These are phyloP conservation scores for Boletus reticuloceps DNA, from an alignment of 768 basidiomycete genomes.

Conservation along the genomic window DNA sequence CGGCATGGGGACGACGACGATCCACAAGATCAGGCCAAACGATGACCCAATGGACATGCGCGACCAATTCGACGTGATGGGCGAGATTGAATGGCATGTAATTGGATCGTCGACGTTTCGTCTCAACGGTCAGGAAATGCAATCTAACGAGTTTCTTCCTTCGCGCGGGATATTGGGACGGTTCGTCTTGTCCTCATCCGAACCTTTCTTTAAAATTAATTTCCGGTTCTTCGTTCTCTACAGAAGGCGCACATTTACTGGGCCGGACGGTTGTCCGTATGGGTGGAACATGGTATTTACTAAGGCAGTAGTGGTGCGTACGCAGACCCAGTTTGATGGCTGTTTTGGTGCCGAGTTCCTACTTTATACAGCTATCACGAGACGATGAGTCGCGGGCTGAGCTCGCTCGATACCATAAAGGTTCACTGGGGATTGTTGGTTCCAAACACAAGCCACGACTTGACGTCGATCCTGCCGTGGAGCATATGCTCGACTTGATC, in stretches of 20 bases:
- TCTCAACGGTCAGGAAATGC: slow-evolving; percentile 25
- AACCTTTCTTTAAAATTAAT: too few species aligned
- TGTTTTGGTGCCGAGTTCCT: neutral
- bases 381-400: slow-evolving; percentile 12
- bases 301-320: slow-evolving; percentile 14
- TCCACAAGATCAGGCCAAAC: slow-evolving; percentile 26
- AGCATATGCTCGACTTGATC: slow-evolving; percentile 27
- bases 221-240: neutral
- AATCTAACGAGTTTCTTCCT: slow-evolving; percentile 25
- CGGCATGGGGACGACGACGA: slow-evolving; percentile 18
- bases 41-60: slow-evolving; percentile 20
- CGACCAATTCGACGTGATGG: slow-evolving; percentile 32
- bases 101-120: slow-evolving; percentile 30
- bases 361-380: slow-evolving; percentile 15
- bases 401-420: slow-evolving; percentile 20
- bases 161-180: slow-evolving; percentile 18
- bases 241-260: slow-evolving; percentile 32
- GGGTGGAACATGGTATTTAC: slow-evolving; percentile 29
- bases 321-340: too few species aligned
- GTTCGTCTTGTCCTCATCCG: slow-evolving; percentile 12
- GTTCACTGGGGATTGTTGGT: slow-evolving; percentile 20
- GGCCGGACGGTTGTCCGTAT: slow-evolving; percentile 32
- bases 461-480: slow-evolving; percentile 16
- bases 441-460: slow-evolving; percentile 16
- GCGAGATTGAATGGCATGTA: slow-evolving; percentile 34